Evolutionary conservation across 495 filamentous ascomycete genomes (phyloP).

Genomic region (Penicillium argentinense): DNA sequence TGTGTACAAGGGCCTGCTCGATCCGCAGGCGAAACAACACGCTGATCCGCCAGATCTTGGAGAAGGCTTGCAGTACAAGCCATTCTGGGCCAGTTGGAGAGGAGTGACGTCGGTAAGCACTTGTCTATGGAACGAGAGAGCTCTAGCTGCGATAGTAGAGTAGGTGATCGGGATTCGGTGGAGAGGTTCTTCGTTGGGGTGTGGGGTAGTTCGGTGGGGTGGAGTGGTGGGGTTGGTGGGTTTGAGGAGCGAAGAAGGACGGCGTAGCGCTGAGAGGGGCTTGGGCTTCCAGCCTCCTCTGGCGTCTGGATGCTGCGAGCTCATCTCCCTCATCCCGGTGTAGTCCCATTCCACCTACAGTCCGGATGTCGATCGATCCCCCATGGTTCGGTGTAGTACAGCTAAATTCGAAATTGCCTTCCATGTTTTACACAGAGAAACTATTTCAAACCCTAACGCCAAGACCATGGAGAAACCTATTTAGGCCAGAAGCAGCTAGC

Average conservation of each 20-base stretch:
- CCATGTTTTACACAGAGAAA: background rate
- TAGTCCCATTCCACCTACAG: too few species aligned
- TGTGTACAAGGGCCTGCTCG: slow-evolving; percentile 2
- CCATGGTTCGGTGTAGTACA: too few species aligned
- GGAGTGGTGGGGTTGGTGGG: slow-evolving; percentile 7
- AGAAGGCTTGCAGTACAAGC: slow-evolving; percentile 2
- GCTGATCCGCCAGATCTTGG: slow-evolving; percentile 1
- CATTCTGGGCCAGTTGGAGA: slow-evolving; percentile 8
- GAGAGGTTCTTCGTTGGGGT: slow-evolving; percentile 7
- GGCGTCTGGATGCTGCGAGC: background rate
- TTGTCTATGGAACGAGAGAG: slow-evolving; percentile 6
- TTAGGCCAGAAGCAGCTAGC: background rate
- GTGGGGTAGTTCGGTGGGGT: slow-evolving; percentile 6
- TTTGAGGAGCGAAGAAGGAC: slow-evolving; percentile 10
- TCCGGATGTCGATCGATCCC: too few species aligned
- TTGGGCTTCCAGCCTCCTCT: slow-evolving; percentile 8
- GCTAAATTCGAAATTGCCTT: too few species aligned
- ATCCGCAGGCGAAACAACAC: slow-evolving; percentile 8
- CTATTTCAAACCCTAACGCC: background rate
- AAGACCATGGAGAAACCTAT: background rate
- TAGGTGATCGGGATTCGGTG: slow-evolving; percentile 7
- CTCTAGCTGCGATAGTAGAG: slow-evolving; percentile 4
- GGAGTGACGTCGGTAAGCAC: background rate
- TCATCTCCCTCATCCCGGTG: slow-evolving; percentile 10
- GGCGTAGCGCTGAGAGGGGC: slow-evolving; percentile 9